Conservation (phyloP, 2,329 filamentous ascomycete genomes). For the Cladophialophora bantiana region DNA sequence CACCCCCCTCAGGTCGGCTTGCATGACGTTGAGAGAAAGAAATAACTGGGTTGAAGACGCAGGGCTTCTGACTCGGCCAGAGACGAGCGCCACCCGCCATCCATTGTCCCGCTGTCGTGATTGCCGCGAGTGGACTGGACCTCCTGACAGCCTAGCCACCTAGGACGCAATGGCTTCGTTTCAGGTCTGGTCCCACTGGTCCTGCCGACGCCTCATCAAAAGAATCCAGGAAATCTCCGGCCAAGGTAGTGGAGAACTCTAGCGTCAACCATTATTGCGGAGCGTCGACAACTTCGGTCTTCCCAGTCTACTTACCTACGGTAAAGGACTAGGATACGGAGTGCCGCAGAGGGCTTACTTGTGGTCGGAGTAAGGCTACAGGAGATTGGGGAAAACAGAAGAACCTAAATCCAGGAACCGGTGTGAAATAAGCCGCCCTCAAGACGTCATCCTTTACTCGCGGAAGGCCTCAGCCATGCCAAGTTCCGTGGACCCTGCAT, state of each 20-base stretch:
- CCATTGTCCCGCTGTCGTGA: constrained; percentile 8
- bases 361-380: not conserved
- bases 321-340: not conserved
- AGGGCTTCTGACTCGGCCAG: constrained; percentile 8
- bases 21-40: constrained; percentile 7
- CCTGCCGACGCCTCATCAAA: constrained; percentile 13
- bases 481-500: constrained; percentile 1
- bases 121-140: not conserved
- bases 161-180: constrained; percentile 27
- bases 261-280: not conserved
- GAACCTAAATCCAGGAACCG: not conserved
- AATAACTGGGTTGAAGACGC: not conserved
- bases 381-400: not conserved
- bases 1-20: not conserved
- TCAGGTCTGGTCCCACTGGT: constrained; percentile 27
- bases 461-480: not conserved
- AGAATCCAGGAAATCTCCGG: constrained; percentile 11
- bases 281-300: not conserved
- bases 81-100: constrained; percentile 27
- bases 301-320: too few relatives aligned
- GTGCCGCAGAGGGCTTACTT: not conserved
- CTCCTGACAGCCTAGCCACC: not conserved
- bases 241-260: not conserved
- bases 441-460: not conserved
- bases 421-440: not conserved